Evolutionary conservation across 768 basidiomycete species (phyloP), one percentile per base, ranked within the genome.

Genomic region (Naganishia antarctica): DNA sequence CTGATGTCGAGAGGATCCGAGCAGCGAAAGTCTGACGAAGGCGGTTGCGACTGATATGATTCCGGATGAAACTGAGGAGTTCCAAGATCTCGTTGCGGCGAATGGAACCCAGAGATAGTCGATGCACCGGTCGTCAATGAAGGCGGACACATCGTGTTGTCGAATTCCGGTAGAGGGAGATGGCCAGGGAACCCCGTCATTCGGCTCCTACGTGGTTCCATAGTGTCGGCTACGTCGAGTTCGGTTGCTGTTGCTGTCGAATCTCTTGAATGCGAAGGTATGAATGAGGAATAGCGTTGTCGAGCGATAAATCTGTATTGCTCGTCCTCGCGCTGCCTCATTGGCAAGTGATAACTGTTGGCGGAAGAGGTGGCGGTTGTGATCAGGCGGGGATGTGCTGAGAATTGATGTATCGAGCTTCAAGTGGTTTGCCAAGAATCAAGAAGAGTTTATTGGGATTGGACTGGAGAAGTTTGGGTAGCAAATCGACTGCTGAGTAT

Each of bases 121-220:
- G 53, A 57, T 57, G 53, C 21, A 25, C 53, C 53, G 21, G 21
- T 57, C 8, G 23, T 15, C 11, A 57, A 25, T 37, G 53, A 57
- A 40, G 53, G 53, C 9, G 53, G 53, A 13, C 9, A 37, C 7
- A 37, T 31, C 21, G 40, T 57, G 28, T n/a, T n/a, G n/a, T 57
- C 37, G 31, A 53, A 4, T 26, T 41, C 34, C 3, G 53, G 53
- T 15, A 41, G 21, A 11, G 53, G 23, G 16, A 57, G 32, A 26
- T 5, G 12, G 6, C n/a, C 18, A 37, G 11, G 37, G 53, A 21
- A 11, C 40, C 31, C 18, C 21, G 31, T 9, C 21, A 32, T 40
- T 40, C 21, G 9, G 26, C 34, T 57, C 13, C 53, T 37, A n/a
- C 13, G 31, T 28, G 2, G 31, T n/a, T 46, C 16, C 11, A 3